A percentile compares a stretch with the other conserved stretches of the same genome.
Evolutionary conservation across 2,329 filamentous ascomycete species (phyloP).

Genomic region (Aureobasidium leucospermi): DNA sequence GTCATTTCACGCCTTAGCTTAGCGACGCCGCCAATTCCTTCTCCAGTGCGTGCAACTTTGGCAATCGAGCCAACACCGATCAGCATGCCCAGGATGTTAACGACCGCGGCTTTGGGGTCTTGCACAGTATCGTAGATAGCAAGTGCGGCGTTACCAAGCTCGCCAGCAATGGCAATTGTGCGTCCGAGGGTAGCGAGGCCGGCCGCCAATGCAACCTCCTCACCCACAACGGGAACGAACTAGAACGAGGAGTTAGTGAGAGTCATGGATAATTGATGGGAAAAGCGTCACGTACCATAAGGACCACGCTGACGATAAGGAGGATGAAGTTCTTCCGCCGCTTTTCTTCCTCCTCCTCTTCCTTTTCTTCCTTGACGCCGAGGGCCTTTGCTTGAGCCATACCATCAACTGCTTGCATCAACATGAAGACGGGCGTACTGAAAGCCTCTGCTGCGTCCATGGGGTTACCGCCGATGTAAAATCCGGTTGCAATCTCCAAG

Average conservation of each 20-base stretch:
- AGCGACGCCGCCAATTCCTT: constrained; percentile 6
- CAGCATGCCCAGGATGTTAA: constrained; percentile 17
- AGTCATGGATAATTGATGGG: not conserved
- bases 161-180: constrained; percentile 12
- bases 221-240: constrained; percentile 15
- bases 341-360: constrained; percentile 13
- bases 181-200: constrained; percentile 9
- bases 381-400: constrained; percentile 15
- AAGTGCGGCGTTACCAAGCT: constrained; percentile 15
- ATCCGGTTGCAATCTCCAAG: constrained; percentile 9
- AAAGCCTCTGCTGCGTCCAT: constrained; percentile 13
- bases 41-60: constrained; percentile 9
- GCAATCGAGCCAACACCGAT: constrained; percentile 15
- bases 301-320: constrained; percentile 15
- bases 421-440: constrained; percentile 14
- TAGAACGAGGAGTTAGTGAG: not conserved
- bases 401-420: constrained; percentile 15
- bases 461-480: constrained; percentile 4
- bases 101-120: constrained; percentile 10
- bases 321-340: constrained; percentile 15
- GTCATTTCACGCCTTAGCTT: constrained; percentile 7
- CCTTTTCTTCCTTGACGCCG: constrained; percentile 9
- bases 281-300: constrained; percentile 12
- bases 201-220: constrained; percentile 9
- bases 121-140: constrained; percentile 16